Evolutionary conservation across 164 flowering plant species (phyloP).

Genomic region (Cinnamomum micranthum): DNA sequence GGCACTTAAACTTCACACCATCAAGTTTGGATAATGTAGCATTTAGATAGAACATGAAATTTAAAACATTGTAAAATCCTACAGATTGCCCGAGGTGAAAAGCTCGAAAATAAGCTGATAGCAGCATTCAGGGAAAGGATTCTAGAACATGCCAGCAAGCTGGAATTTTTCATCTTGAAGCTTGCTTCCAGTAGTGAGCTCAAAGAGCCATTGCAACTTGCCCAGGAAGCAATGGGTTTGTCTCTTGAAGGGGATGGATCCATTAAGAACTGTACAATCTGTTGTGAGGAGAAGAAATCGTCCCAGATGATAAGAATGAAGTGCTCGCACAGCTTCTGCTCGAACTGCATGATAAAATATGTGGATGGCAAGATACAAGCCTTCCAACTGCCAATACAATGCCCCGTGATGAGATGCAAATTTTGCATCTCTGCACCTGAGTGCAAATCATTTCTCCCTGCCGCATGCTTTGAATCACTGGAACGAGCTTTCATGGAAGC

Average conservation of each 20-base stretch:
- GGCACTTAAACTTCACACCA: no score
- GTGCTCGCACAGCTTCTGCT: conserved; percentile 85
- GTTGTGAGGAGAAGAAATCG: conserved; percentile 65
- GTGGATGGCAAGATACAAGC: conserved; percentile 59
- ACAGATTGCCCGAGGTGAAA: conserved; percentile 53
- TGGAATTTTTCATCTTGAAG: conserved; percentile 56
- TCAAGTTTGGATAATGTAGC: background rate
- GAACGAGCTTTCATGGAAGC: conserved; percentile 65
- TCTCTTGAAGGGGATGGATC: conserved; percentile 28
- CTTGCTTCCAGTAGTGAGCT: conserved; percentile 40
- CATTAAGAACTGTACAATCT: conserved; percentile 61
- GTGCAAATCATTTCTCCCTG: conserved; percentile 72
- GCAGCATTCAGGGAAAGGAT: conserved; percentile 68
- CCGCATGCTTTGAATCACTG: conserved; percentile 45
- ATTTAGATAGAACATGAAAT: background rate
- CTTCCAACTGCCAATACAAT: conserved; percentile 69
- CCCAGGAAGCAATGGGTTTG: conserved; percentile 74
- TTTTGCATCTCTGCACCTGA: conserved; percentile 59
- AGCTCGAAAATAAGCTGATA: conserved; percentile 53
- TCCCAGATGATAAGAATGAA: conserved; percentile 61
- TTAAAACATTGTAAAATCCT: conserved; percentile 1
- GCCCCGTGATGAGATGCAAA: conserved; percentile 72
- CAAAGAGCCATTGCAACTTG: conserved; percentile 47
- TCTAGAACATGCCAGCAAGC: conserved; percentile 42
- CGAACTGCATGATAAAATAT: conserved; percentile 72